These are phyloP conservation scores for Lactarius sp. DNA, from an alignment of 768 basidiomycete genomes.

Conservation along the genomic window DNA sequence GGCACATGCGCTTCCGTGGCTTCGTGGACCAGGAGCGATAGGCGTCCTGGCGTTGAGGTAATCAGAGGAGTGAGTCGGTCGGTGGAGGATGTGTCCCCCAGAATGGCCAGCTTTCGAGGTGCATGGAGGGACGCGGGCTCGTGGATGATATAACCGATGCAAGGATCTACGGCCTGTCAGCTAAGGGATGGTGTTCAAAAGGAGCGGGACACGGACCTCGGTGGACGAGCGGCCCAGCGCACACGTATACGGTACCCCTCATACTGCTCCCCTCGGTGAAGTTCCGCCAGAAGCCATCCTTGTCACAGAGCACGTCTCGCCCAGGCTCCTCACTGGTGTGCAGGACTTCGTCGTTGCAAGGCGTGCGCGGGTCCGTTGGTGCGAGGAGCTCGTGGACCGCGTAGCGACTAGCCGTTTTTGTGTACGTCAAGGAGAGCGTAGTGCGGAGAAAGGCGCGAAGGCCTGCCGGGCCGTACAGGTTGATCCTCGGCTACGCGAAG, in stretches of 20 bases:
- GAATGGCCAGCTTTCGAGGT: conserved; percentile 61
- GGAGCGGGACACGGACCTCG: conserved; percentile 46
- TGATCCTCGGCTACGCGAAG: conserved; percentile 41
- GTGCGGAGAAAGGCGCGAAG: conserved; percentile 70
- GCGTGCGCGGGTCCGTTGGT: conserved; percentile 46
- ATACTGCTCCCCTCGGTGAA: conserved; percentile 40
- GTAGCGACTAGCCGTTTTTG: conserved; percentile 55
- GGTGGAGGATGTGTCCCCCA: conserved; percentile 75
- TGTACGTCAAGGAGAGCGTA: conserved; percentile 62
- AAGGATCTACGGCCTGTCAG: conserved; percentile 49
- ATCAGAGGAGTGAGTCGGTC: conserved; percentile 51
- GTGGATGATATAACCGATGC: conserved; percentile 71
- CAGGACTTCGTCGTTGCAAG: conserved; percentile 45
- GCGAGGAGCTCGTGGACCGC: conserved; percentile 75
- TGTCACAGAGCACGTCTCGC: conserved; percentile 47
- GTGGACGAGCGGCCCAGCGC: conserved; percentile 73
- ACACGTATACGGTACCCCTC: conserved; percentile 47
- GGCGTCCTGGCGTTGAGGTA: conserved; percentile 15
- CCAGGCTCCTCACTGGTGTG: conserved; percentile 66
- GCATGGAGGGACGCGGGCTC: conserved; percentile 41
- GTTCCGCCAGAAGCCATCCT: conserved; percentile 63
- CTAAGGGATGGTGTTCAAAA: not conserved
- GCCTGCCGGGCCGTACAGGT: conserved; percentile 78
- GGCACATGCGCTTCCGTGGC: conserved; percentile 74
- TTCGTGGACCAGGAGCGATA: conserved; percentile 78